Base-by-base conservation (phyloP, 371 early-diverging fungal species). In the Saksenaea vasiformis region DNA sequence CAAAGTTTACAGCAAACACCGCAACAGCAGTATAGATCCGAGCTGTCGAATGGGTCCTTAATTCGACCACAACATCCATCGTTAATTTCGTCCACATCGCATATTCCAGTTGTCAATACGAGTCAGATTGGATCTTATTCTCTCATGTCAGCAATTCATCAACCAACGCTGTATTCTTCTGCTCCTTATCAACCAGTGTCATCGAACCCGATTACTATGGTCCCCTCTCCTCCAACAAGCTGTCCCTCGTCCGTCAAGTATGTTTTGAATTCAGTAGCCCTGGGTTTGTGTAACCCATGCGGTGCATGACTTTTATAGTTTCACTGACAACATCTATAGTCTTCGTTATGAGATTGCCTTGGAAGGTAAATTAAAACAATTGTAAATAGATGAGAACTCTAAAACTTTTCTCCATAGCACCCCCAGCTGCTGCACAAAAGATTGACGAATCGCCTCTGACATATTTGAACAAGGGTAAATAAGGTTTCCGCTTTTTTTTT, bases 381-480 rank as follows among this genome's bases (percentile, higher is more conserved):
- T 36, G 19, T 28, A 7, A 54, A 26, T 47, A 7, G 47, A 13
- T 19, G 17, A 43, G 13, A 17, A 26, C 15, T 19, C 43, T 51
- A 37, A 56, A 43, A 28, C 27, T 5, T 5, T 11, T 38, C n/a
- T 41, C 4, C 11, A 26, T 47, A 71, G 74, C 74, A 47, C 70
- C 74, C 19, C 83, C 87, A 19, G 87, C 87, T 14, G 83, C 84
- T 26, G 83, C 84, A 64, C 85, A 84, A 62, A 75, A 77, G 24
- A 69, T 72, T 17, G 87, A 82, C 15, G 84, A 86, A 34, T 72
- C 78, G 1, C 78, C 83, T 13, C 64, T 86, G 61, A 86, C 87
- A 0, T 86, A 86, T 68, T 72, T 86, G 8, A 86, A 86, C 67
- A 86, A 86, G 68, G 83, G 86, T 77, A 66, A 60, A 35, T 17